Percentiles rank a stretch among this genome's conserved stretches.
Evolutionary conservation across 495 filamentous ascomycete genomes (phyloP).

Genomic region (Penicillium tannophilum): DNA sequence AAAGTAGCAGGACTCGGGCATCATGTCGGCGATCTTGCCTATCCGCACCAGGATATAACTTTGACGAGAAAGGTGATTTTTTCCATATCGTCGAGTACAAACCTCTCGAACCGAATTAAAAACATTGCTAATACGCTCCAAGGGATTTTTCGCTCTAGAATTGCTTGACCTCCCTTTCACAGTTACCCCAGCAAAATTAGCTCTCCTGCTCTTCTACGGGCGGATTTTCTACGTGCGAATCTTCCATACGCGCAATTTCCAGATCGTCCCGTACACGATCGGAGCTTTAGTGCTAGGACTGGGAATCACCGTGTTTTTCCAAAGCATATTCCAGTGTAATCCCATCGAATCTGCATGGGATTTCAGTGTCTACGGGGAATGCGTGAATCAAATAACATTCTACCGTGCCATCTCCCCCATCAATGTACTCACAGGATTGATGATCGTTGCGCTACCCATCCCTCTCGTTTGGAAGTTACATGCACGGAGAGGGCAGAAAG

Average conservation of each 20-base stretch:
- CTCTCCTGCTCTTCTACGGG: slow-evolving; percentile 45
- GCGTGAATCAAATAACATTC: slow-evolving; percentile 32
- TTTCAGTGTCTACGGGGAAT: slow-evolving; percentile 22
- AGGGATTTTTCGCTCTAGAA: slow-evolving; percentile 16
- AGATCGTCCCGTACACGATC: slow-evolving; percentile 34
- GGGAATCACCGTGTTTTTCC: slow-evolving; percentile 30
- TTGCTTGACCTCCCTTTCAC: slow-evolving; percentile 20
- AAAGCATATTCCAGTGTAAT: slow-evolving; percentile 35
- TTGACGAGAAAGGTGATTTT: slow-evolving; percentile 14
- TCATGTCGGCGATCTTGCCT: slow-evolving; percentile 5
- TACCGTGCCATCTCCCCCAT: slow-evolving; percentile 33
- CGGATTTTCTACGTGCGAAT: slow-evolving; percentile 46
- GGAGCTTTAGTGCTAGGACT: slow-evolving; percentile 28
- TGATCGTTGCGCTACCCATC: slow-evolving; percentile 45
- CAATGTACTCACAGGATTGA: slow-evolving; percentile 38
- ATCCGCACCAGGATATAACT: slow-evolving; percentile 4
- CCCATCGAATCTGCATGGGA: slow-evolving; percentile 37
- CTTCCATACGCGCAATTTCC: slow-evolving; percentile 29
- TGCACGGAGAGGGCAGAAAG: slow-evolving; percentile 20
- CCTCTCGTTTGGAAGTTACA: slow-evolving; percentile 43
- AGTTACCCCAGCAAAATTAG: slow-evolving; percentile 21
- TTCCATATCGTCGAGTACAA: not conserved
- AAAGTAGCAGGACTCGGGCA: slow-evolving; percentile 13
- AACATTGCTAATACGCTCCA: too few relatives aligned
- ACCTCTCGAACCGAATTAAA: too few relatives aligned